Conservation (phyloP, 179 eudicot genomes). For the Silene vulgaris region DNA sequence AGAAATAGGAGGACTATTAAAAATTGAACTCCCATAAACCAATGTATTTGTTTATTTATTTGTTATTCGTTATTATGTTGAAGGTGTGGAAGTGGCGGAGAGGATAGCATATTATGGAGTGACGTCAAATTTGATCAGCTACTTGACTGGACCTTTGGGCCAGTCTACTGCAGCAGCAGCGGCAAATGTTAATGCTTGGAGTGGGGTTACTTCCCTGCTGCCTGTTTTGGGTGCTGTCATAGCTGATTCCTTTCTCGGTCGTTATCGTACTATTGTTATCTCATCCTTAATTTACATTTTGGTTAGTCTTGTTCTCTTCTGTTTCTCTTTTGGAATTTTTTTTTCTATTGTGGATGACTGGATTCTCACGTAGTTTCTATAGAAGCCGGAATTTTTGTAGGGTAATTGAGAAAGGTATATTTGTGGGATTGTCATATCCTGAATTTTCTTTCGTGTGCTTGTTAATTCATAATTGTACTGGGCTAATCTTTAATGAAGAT, state of each 20-base stretch:
- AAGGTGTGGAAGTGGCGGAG: constrained; percentile 63
- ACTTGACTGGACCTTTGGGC: constrained; percentile 50
- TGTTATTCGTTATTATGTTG: neutral
- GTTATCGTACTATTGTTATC: constrained; percentile 43
- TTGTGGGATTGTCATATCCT: neutral
- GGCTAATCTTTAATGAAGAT: neutral
- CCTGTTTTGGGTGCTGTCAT: constrained; percentile 52
- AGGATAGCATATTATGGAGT: constrained; percentile 55
- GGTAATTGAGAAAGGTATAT: neutral
- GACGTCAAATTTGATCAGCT: constrained; percentile 46
- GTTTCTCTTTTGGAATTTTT: neutral
- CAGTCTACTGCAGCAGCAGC: constrained; percentile 58
- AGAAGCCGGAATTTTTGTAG: neutral
- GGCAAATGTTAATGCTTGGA: constrained; percentile 53
- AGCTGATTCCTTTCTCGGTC: constrained; percentile 56
- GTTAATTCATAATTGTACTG: neutral
- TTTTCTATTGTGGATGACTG: neutral
- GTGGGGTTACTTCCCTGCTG: constrained; percentile 41
- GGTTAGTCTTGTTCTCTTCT: constrained; percentile 25
- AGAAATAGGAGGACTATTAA: neutral
- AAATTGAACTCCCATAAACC: neutral
- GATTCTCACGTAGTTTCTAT: neutral
- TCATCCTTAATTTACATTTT: constrained; percentile 48
- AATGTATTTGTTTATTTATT: neutral
- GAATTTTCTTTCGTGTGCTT: too few species aligned